phyloP scores from a whole-genome alignment of 805 yeast species.

The Ogataea corticis region DNA sequence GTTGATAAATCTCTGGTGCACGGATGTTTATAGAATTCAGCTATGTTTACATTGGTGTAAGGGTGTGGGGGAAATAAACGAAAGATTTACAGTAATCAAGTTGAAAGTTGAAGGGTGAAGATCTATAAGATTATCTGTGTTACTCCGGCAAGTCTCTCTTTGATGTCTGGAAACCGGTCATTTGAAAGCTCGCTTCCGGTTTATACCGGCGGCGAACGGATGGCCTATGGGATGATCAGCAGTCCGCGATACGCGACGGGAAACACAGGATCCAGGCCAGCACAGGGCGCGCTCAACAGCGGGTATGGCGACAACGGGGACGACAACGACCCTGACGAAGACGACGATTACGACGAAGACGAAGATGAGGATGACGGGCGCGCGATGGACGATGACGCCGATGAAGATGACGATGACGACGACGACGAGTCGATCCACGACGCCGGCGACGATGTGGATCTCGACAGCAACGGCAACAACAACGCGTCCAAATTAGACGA shows the following conservation, averaged over 20 bases:
- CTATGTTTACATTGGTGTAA: too few relatives aligned
- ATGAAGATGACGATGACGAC: slow-evolving; percentile 14
- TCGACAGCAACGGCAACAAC: slow-evolving; percentile 8
- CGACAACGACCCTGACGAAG: slow-evolving; percentile 11
- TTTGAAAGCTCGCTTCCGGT: slow-evolving; percentile 7
- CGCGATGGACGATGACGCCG: slow-evolving; percentile 9
- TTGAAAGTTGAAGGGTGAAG: neutral
- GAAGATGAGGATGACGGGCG: slow-evolving; percentile 12
- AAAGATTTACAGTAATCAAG: neutral
- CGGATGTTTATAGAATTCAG: neutral
- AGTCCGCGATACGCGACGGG: slow-evolving; percentile 5
- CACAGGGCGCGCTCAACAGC: slow-evolving; percentile 3
- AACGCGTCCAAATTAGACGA: slow-evolving; percentile 18
- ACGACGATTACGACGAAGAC: slow-evolving; percentile 11
- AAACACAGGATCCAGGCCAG: neutral
- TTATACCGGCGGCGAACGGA: slow-evolving; percentile 3
- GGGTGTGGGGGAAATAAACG: too few relatives aligned
- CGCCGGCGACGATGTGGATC: slow-evolving; percentile 10
- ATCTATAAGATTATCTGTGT: neutral
- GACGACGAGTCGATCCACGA: slow-evolving; percentile 14
- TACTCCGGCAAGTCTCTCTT: neutral
- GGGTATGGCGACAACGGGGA: slow-evolving; percentile 2
- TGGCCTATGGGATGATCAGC: slow-evolving; percentile 5
- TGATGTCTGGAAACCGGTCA: slow-evolving; percentile 3
- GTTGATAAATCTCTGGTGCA: slow-evolving; percentile 6